Evolutionary conservation across 306 rosid genomes (phyloP).

Genomic region (Prunus mongolica): DNA sequence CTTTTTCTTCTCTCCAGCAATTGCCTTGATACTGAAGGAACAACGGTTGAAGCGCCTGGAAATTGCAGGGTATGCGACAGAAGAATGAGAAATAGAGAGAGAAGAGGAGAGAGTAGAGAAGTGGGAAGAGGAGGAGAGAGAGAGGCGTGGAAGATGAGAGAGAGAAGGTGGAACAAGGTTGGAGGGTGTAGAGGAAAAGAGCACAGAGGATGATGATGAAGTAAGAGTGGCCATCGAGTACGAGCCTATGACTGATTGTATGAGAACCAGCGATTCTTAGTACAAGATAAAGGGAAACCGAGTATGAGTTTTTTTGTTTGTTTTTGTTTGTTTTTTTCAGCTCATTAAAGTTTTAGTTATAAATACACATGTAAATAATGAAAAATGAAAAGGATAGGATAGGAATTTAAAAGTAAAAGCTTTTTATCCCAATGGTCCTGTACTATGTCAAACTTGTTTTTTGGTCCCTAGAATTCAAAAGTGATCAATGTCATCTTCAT

Average conservation of each 20-base stretch:
- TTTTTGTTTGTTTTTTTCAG: neutral
- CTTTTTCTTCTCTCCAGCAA: slow-evolving; percentile 58
- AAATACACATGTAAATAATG: neutral
- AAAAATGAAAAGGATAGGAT: too few species aligned
- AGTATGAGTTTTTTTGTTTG: neutral
- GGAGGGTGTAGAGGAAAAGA: slow-evolving; percentile 49
- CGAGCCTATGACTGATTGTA: slow-evolving; percentile 10
- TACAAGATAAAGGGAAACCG: slow-evolving; percentile 20
- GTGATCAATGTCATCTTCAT: too few species aligned
- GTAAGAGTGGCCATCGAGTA: slow-evolving; percentile 74
- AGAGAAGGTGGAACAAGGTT: slow-evolving; percentile 36
- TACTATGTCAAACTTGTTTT: too few species aligned
- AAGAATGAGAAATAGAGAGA: slow-evolving; percentile 42
- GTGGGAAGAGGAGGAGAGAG: slow-evolving; percentile 47
- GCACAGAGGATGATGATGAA: slow-evolving; percentile 53
- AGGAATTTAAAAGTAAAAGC: neutral
- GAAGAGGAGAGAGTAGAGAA: slow-evolving; percentile 39
- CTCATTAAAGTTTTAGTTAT: neutral
- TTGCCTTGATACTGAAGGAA: slow-evolving; percentile 43
- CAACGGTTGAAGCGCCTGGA: slow-evolving; percentile 33
- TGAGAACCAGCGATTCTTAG: slow-evolving; percentile 51
- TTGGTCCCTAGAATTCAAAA: too few species aligned
- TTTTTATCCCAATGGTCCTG: too few species aligned
- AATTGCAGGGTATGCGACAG: slow-evolving; percentile 25
- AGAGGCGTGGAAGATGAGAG: slow-evolving; percentile 37